Conservation (phyloP, 1,139 yeast species). For the Wickerhamiella infanticola region DNA sequence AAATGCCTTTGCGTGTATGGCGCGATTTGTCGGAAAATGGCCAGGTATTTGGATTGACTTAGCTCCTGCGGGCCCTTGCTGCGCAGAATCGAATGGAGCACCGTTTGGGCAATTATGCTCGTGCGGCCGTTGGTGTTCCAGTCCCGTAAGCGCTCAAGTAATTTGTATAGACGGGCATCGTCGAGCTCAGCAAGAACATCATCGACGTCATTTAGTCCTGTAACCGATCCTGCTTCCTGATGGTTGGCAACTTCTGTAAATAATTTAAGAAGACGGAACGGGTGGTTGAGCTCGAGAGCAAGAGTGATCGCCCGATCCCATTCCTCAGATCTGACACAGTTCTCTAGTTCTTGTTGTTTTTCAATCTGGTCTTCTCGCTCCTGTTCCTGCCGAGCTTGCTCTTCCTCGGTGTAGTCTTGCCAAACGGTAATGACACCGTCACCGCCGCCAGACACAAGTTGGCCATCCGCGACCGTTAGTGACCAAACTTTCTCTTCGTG, state of each 20-base stretch:
- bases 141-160: slow-evolving; percentile 68
- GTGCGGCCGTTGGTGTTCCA: slow-evolving; percentile 89
- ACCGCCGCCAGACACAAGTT: slow-evolving; percentile 82
- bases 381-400: slow-evolving; percentile 34
- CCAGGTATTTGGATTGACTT: slow-evolving; percentile 50
- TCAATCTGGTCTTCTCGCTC: slow-evolving; percentile 46
- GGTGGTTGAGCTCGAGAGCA: slow-evolving; percentile 69
- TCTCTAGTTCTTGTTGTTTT: slow-evolving; percentile 72
- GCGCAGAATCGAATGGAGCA: slow-evolving; percentile 48
- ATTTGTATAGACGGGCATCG: slow-evolving; percentile 40
- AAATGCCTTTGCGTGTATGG: slow-evolving; percentile 72
- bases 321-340: slow-evolving; percentile 51
- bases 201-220: slow-evolving; percentile 53
- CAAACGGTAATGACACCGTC: slow-evolving; percentile 84
- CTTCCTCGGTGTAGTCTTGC: slow-evolving; percentile 74
- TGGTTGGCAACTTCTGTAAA: slow-evolving; percentile 18
- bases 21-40: slow-evolving; percentile 37
- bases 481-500: slow-evolving; percentile 97
- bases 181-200: slow-evolving; percentile 42
- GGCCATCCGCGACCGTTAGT: slow-evolving; percentile 33
- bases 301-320: slow-evolving; percentile 82
- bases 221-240: slow-evolving; percentile 35
- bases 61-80: slow-evolving; percentile 40
- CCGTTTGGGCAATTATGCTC: slow-evolving; percentile 63
- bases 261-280: slow-evolving; percentile 17